Evolutionary conservation across 2,329 filamentous ascomycete genomes (phyloP), one percentile per base, ranked within the genome.

Genomic region (Phaeoacremonium minimum): DNA sequence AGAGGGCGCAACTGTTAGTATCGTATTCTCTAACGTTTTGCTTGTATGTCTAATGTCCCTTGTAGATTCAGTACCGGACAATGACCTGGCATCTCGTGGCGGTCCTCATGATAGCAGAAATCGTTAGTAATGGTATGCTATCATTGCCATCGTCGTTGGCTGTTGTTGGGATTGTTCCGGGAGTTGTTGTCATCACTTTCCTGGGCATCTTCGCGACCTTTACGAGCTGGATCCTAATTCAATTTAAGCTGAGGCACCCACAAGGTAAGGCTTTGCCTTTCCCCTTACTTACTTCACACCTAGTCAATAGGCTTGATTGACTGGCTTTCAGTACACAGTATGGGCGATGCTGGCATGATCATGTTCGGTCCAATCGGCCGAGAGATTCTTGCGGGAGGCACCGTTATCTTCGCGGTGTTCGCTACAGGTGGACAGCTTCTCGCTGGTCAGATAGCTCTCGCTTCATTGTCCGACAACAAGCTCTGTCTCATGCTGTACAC

Each of bases 31-130:
- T 15, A 11, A 11, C 15, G 7, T 7, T 22, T 3, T 11, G 19
- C 14, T 7, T 20, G 4, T 8, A 7, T 4, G 15, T 15, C 12
- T 28, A 6, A 15, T 33, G 19, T 14, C 4, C n/a, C 3, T 11
- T 15, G 14, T 15, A 58, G 35, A 75, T 75, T 51, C 67, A 70
- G 42, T 77, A 75, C 57, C 73, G 73, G 46, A 73, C 68, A 1
- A 48, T 75, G 11, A 65, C 63, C 15, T 75, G 71, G 73, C 66
- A 61, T 26, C 55, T 74, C 22, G 70, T 74, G 4, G 62, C 70
- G 4, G 53, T 72, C 5, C 56, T 76, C 40, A 76, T 75, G 71
- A 72, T 76, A 33, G 68, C 72, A 12, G 73, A 76, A 51, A 75
- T 75, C 38, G 69, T 75, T 2, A 66, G 61, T 26, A 72, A 71